Conservation (phyloP, 1,284 basidiomycete genomes). For the Cryptococcus sp. region DNA sequence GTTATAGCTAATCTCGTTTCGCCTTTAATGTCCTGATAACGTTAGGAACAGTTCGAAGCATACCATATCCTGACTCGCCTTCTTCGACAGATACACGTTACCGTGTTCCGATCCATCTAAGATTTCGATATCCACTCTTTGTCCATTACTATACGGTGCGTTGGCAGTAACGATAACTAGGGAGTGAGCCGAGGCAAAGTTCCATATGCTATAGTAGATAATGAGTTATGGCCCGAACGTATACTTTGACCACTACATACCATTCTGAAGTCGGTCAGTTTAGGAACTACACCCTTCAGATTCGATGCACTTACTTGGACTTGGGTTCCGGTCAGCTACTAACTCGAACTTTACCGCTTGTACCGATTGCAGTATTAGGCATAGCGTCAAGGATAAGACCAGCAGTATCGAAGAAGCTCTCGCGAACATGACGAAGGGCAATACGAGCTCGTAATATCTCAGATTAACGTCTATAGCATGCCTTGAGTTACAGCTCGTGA, state of each 20-base stretch:
- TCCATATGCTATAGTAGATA: constrained; percentile 70
- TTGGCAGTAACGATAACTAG: constrained; percentile 94
- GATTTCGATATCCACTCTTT: constrained; percentile 89
- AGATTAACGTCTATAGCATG: too few species aligned
- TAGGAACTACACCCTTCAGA: background rate
- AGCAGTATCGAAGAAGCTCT: background rate
- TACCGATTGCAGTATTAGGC: constrained; percentile 18
- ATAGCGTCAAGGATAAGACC: constrained; percentile 9
- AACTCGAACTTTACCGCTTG: constrained; percentile 78
- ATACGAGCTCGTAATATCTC: too few species aligned
- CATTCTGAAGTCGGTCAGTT: constrained; percentile 30
- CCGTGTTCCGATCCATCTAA: constrained; percentile 80
- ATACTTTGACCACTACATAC: constrained; percentile 13
- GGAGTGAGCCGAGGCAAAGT: constrained; percentile 75
- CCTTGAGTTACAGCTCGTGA: too few species aligned
- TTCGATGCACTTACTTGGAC: constrained; percentile 49
- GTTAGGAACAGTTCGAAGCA: background rate
- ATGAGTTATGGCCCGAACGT: background rate
- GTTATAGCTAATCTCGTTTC: constrained; percentile 94
- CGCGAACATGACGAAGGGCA: background rate
- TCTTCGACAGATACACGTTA: constrained; percentile 90
- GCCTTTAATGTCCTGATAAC: constrained; percentile 61
- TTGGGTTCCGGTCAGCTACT: constrained; percentile 63
- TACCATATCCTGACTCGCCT: constrained; percentile 31
- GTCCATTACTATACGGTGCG: constrained; percentile 63